Evolutionary conservation across 2,329 filamentous ascomycete species (phyloP), one percentile per base, ranked within the genome.

Genomic region (Hypoxylon sp.): DNA sequence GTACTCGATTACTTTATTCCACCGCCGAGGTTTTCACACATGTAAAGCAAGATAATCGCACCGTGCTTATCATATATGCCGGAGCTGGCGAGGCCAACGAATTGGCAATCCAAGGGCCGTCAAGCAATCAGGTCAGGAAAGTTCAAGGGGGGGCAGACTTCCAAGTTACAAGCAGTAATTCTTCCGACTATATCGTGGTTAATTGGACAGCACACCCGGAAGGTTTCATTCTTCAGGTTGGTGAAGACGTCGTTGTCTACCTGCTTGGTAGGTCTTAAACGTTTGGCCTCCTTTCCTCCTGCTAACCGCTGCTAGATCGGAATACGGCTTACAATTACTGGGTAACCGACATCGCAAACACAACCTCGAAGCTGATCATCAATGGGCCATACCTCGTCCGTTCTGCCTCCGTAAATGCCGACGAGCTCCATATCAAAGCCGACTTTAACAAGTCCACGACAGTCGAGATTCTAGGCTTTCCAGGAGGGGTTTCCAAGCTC

Each of bases 381-480:
- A 86, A 90, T 63, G 90, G 87, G 0, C 87, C 87, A 7, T 91
- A 92, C 72, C 82, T 93, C 0, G 78, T 92, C 23, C 86, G 90
- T 5, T 87, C 85, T 0, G 89, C 89, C 0, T 82, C 83, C 2
- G 75, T 91, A 1, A 70, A 84, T 2, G 86, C 83, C 2, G 80
- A 80, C n/a, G 83, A 84, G 1, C 81, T 95, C 1, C 82, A 86
- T 11, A 77, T 95, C 3, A 86, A 86, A 4, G 92, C 90, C 3
- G 93, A 96, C 73, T 84, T 94, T 69, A 94, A 94, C 72, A 79
- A 83, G 0, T 93, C 91, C 0, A 89, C 90, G 0, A 74, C 85
- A 0, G 78, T 96, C 14, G 91, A 93, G 69, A 82, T 95, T 21
- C 86, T 94, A 21, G 89, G 90, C 1, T 88, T 86, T 0, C 85